A percentile compares a stretch with the other conserved stretches of the same genome.
Evolutionary conservation across 2,329 filamentous ascomycete species (phyloP).

Genomic region (Colletotrichum cuscutae): DNA sequence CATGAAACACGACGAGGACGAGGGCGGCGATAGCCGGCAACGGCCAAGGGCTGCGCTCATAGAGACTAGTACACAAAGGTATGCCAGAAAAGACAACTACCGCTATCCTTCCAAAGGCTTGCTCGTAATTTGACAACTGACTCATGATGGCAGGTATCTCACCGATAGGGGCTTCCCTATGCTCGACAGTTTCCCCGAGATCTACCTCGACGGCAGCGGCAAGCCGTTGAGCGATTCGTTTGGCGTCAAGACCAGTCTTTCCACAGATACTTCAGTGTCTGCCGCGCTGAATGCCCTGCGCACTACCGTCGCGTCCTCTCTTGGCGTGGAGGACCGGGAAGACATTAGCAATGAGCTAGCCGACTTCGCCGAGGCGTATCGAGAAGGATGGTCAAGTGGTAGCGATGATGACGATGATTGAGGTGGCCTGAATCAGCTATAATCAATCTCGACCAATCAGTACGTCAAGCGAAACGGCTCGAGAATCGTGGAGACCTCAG

Average conservation of each 20-base stretch:
- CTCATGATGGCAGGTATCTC: constrained; percentile 54
- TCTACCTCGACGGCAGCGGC: constrained; percentile 65
- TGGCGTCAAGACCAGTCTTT: constrained; percentile 69
- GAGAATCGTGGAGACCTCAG: neutral
- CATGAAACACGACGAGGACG: neutral
- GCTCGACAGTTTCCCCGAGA: constrained; percentile 84
- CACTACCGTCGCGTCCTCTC: constrained; percentile 68
- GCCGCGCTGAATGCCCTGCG: constrained; percentile 74
- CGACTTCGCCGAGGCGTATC: constrained; percentile 87
- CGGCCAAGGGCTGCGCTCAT: constrained; percentile 9
- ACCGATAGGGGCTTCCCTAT: constrained; percentile 75
- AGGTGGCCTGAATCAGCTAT: neutral
- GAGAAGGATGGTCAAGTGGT: constrained; percentile 86
- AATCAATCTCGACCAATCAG: neutral
- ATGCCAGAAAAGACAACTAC: neutral
- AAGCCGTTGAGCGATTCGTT: constrained; percentile 51
- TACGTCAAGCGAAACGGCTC: neutral
- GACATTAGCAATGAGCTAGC: constrained; percentile 82
- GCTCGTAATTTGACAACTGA: neutral
- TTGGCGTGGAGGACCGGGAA: constrained; percentile 84
- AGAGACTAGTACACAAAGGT: constrained; percentile 27
- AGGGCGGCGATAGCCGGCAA: constrained; percentile 31
- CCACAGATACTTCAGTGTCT: constrained; percentile 80
- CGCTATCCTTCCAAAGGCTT: no score
- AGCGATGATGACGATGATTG: constrained; percentile 74